Conservation (phyloP, 305 asterid species). For the Fraxinus sp. region DNA sequence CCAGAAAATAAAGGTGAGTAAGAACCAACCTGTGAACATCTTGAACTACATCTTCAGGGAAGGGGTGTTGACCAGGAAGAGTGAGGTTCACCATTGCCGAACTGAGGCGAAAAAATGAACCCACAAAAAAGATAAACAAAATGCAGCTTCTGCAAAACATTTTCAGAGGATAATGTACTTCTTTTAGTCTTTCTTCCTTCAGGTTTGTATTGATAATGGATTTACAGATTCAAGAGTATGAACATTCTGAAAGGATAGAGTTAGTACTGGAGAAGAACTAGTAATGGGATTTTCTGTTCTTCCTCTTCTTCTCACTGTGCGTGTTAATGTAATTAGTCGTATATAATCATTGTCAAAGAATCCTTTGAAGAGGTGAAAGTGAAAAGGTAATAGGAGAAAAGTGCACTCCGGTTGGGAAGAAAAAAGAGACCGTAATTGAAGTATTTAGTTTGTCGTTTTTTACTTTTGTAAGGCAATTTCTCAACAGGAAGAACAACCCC, state of each 20-base stretch:
- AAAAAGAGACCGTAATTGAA: not conserved
- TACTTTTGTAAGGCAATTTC: not conserved
- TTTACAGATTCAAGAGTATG: slow-evolving; percentile 1
- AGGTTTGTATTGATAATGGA: not conserved
- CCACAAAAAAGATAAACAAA: slow-evolving; percentile 38
- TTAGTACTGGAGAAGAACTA: not conserved
- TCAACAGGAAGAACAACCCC: not conserved
- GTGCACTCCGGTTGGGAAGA: slow-evolving; percentile 13
- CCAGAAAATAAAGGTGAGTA: not conserved
- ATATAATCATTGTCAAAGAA: slow-evolving; percentile 41
- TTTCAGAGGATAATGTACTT: not conserved
- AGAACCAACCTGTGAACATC: slow-evolving; percentile 55
- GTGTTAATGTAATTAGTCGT: slow-evolving; percentile 10
- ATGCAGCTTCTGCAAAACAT: slow-evolving; percentile 42
- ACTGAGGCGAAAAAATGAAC: slow-evolving; percentile 25
- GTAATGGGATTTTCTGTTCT: slow-evolving; percentile 22
- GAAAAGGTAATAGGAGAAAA: slow-evolving; percentile 16
- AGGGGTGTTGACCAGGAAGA: slow-evolving; percentile 77
- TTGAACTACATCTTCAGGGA: slow-evolving; percentile 66
- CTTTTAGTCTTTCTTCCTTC: not conserved
- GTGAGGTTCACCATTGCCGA: slow-evolving; percentile 46
- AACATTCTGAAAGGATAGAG: slow-evolving; percentile 23
- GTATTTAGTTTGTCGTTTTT: not conserved
- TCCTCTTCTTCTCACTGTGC: slow-evolving; percentile 25
- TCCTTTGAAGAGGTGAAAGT: slow-evolving; percentile 23